Evolutionary conservation across 129 eudicot genomes (phyloP).

Genomic region (Helichrysum umbraculigerum): DNA sequence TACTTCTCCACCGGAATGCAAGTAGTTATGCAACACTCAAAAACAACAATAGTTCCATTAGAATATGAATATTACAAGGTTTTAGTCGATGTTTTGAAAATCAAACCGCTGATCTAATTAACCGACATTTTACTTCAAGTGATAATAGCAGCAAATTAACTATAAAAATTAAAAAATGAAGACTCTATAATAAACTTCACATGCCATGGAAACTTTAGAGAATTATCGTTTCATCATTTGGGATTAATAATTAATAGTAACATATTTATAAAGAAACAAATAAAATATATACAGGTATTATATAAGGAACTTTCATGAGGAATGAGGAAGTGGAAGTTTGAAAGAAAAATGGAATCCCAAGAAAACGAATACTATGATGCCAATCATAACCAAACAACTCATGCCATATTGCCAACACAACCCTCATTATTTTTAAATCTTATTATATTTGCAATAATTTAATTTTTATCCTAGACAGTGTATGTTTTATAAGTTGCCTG

Average conservation of each 20-base stretch:
- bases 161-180: too few species aligned
- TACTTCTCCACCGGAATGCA: too few species aligned
- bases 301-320: too few species aligned
- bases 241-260: neutral
- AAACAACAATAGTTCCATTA: too few species aligned
- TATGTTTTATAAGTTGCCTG: neutral
- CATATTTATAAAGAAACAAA: neutral
- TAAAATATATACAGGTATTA: neutral
- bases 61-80: too few species aligned
- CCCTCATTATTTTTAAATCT: neutral
- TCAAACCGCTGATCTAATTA: too few species aligned
- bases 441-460: neutral
- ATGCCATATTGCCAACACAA: constrained; percentile 30
- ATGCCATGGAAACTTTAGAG: constrained; percentile 27
- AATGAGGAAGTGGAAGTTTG: too few species aligned
- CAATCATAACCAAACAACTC: constrained; percentile 44
- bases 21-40: too few species aligned
- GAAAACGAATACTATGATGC: constrained; percentile 38
- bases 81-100: too few species aligned
- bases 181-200: constrained; percentile 26
- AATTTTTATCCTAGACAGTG: neutral
- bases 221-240: neutral
- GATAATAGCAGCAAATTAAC: too few species aligned
- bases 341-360: constrained; percentile 34
- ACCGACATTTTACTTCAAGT: too few species aligned